Base-by-base conservation (phyloP, 768 basidiomycete genomes). In the Fomitopsis pulvina region DNA sequence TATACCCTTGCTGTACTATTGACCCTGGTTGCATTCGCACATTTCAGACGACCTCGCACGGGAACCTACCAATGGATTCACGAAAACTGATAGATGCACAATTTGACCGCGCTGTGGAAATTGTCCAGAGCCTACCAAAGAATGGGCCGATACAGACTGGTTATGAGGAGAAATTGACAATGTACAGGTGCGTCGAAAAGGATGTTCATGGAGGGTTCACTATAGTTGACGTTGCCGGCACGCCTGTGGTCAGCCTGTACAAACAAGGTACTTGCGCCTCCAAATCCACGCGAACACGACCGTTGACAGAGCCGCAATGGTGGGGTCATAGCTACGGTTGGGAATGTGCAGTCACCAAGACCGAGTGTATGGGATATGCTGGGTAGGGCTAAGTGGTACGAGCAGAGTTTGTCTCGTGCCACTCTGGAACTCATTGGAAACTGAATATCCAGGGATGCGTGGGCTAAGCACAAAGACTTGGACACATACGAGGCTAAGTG, bases 111-210 rank as follows among this genome's bases (percentile, higher is more conserved):
- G 92, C 94, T 3, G 93, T 97, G 9, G 86, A 94, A 66, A 95
- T 97, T 48, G 85, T 96, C 3, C 94, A 97, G 64, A 71, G 87
- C 51, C 71, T 96, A 27, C 92, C 94, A 1, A 95, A 95, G 74
- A 90, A 82, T 9, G 92, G 94, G 0, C 92, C 93, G 26, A 92
- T 97, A 60, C 92, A 96, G 66, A 96, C 93, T 0, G 88, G 81
- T 55, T 96, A 97, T 63, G 93, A 96, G 57, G 92, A 95, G 64
- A 97, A 97, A 65, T 70, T 97, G 12, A 79, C 81, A 10, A 91
- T 97, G 81, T 97, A 97, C 64, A 90, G 90, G 86, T 85, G 53
- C 28, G 77, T 63, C 18, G 16, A 20, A 27, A 14, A 4, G n/a
- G 7, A 16, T 16, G 32, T 38, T 18, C 24, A 32, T 38, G 9